Evolutionary conservation across 768 basidiomycete genomes (phyloP), one percentile per base, ranked within the genome.

Genomic region (Lactarius quietus): DNA sequence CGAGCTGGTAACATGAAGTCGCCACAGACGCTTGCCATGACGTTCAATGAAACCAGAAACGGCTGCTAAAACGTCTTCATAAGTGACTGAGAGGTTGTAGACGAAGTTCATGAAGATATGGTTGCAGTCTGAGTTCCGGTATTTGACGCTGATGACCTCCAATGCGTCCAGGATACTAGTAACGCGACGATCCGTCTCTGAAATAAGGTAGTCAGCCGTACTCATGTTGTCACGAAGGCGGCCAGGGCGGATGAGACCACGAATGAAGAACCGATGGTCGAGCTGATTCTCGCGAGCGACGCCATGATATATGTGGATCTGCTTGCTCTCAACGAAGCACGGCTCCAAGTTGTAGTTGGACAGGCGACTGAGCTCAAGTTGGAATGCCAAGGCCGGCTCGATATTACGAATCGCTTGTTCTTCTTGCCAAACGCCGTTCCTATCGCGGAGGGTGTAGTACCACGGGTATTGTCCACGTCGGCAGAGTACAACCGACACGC

Each of bases 101-200:
- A 98, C 88, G 76, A 98, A 99, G 81, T 98, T 98, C 87, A 98
- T 88, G 81, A 94, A 95, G 75, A 98, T 97, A 75, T 98, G 95
- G 76, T 98, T 98, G 80, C 93, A 95, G 74, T 98, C 96, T 4
- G 96, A 92, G 70, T 90, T 93, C 66, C 95, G 87, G 72, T 95
- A 83, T 72, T 93, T 85, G 9, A 92, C 92, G 70, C 85, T 88
- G 73, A 96, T 93, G 61, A 98, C 90, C 75, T 98, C 96, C 35
- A 98, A 84, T 3, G 95, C 91, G 76, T 99, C 97, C 67, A 99
- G 82, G 70, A 98, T 87, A 72, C 86, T 90, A 48, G 93, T 96
- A 67, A 98, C 92, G 15, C 98, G 86, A 54, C 97, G 91, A 73
- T 99, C 97, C 15, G 95, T 95, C 80, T 99, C 97, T 1, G 96